Base-by-base conservation (phyloP, 129 eudicot species). In the Lactuca sativa region DNA sequence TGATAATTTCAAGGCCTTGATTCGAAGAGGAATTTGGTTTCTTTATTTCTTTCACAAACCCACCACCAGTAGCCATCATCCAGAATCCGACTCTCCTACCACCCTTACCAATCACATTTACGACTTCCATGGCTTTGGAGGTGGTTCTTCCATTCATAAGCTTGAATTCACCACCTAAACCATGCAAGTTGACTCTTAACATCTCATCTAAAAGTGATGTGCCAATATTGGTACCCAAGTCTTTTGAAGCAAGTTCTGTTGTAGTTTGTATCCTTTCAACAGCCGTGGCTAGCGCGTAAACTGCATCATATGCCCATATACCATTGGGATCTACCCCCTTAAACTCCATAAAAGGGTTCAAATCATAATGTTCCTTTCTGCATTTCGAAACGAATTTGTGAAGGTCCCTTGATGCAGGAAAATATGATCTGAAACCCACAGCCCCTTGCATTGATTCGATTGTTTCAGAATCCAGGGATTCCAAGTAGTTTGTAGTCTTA, bases 251-350 rank as follows among this genome's bases (percentile, higher is more conserved):
- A 0, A 41, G 3, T 41, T 41, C 7, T 41, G 25, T 17, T 41
- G 25, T 18, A 5, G 5, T 9, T 16, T 40, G 32, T 36, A 5
- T 32, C 36, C 0, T 59, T 59, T 82, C 88, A 25, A 76, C 75
- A 7, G 88, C 82, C 70, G 68, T 72, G 15, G 91, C 95, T 21
- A 88, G 71, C 13, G 86, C 88, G 8, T 11, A 61, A 21, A 73
- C 77, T 2, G 81, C 67, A 72, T 88, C 95, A 57, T 85, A 83
- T 18, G 95, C 90, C 88, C 88, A 85, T 9, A 88, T 37, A 10
- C 81, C 84, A 54, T 62, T 74, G 4, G 66, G 49, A 65, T 55
- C 64, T 12, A 71, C 41, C 14, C 75, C 59, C n/a, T 67, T 17
- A 1, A 3, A 10, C 38, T 17, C 21, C 31, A 11, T 3, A 30